Evolutionary conservation across 179 eudicot genomes (phyloP).

Genomic region (Spinacia oleracea): DNA sequence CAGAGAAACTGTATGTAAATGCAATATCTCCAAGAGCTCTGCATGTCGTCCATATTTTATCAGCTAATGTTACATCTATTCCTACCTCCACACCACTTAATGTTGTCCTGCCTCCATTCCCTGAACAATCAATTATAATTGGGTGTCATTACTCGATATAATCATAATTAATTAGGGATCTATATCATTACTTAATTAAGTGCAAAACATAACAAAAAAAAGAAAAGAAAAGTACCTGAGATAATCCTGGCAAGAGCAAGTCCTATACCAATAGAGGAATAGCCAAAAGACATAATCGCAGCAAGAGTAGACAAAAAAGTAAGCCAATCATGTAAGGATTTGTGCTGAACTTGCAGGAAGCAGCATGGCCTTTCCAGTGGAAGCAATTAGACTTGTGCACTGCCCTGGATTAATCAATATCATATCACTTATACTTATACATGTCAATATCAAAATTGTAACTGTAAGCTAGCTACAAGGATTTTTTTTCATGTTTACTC

Average conservation of each 20-base stretch:
- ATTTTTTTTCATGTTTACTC: too few relatives aligned
- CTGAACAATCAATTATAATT: slow-evolving; percentile 19
- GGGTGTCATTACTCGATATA: neutral
- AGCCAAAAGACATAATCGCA: slow-evolving; percentile 55
- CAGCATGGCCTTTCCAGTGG: slow-evolving; percentile 38
- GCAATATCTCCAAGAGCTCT: slow-evolving; percentile 52
- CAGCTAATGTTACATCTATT: slow-evolving; percentile 31
- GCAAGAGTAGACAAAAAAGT: slow-evolving; percentile 53
- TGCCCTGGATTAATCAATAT: slow-evolving; percentile 28
- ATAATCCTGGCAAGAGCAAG: slow-evolving; percentile 39
- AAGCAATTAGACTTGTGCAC: slow-evolving; percentile 49
- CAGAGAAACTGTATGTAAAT: slow-evolving; percentile 39
- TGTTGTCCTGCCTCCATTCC: slow-evolving; percentile 38
- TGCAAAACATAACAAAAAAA: too few relatives aligned
- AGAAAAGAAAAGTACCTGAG: slow-evolving; percentile 21
- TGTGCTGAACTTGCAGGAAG: slow-evolving; percentile 39
- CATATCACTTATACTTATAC: neutral
- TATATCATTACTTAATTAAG: too few relatives aligned
- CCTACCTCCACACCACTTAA: slow-evolving; percentile 45
- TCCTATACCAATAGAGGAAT: slow-evolving; percentile 48
- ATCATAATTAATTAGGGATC: neutral
- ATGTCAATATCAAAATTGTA: neutral
- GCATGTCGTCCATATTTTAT: slow-evolving; percentile 41
- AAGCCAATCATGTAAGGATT: slow-evolving; percentile 51
- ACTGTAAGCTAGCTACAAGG: too few relatives aligned